Evolutionary conservation across 73 alveolate genomes (phyloP).

Genomic region (Symbiodinium natans): DNA sequence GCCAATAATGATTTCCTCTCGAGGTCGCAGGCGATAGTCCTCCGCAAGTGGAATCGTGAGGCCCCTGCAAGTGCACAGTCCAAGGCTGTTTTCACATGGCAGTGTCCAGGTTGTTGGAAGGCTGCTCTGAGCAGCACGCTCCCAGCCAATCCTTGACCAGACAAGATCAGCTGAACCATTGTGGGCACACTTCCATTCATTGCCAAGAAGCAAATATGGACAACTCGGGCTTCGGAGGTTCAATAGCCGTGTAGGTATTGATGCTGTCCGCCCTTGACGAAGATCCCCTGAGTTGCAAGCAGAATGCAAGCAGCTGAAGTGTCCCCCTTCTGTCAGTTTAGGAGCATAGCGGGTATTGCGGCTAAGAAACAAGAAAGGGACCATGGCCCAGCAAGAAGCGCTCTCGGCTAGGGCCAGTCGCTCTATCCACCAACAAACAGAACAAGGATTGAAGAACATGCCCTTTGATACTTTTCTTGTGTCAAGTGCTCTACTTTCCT

Average conservation of each 20-base stretch:
- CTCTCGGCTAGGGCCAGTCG: neutral
- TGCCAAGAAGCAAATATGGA: conserved; percentile 44
- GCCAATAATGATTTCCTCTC: conserved; percentile 44
- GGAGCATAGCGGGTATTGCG: neutral
- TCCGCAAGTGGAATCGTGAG: neutral
- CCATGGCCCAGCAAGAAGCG: conserved; percentile 55
- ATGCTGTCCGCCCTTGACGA: conserved; percentile 29
- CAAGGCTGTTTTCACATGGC: neutral
- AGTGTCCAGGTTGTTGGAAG: conserved; percentile 28
- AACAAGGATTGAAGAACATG: neutral
- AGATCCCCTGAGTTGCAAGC: neutral
- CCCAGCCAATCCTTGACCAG: conserved; percentile 51
- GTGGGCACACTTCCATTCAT: neutral
- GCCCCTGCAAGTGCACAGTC: too few species aligned
- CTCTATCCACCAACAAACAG: neutral
- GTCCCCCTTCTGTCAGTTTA: neutral
- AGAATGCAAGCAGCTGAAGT: neutral
- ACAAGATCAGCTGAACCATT: too few species aligned
- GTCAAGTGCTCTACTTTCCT: too few species aligned
- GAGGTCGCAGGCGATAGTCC: conserved; percentile 85
- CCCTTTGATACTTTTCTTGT: too few species aligned
- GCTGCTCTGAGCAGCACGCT: conserved; percentile 56
- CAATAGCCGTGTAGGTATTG: conserved; percentile 52
- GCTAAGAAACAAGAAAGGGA: conserved; percentile 19
- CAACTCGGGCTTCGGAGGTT: conserved; percentile 61